Conservation (phyloP, 2,329 filamentous ascomycete genomes). For the Fusarium zealandicum region DNA sequence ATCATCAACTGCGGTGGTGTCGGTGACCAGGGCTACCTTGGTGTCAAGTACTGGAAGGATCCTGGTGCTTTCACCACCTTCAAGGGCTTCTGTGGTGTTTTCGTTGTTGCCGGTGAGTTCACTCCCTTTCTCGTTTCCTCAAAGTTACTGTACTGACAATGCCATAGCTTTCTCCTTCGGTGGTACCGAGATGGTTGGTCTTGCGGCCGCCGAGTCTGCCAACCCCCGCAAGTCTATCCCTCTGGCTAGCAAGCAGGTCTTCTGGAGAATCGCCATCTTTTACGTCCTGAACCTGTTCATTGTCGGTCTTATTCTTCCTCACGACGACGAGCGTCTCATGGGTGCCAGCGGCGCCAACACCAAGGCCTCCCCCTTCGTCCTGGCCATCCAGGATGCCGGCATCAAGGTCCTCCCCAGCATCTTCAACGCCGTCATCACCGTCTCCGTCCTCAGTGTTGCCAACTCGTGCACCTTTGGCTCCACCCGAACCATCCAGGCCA, state of each 20-base stretch:
- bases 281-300: slow-evolving; percentile 85
- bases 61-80: slow-evolving; percentile 86
- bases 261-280: slow-evolving; percentile 92
- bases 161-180: slow-evolving; percentile 68
- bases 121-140: slow-evolving; percentile 39
- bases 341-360: slow-evolving; percentile 65
- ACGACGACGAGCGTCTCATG: slow-evolving; percentile 70
- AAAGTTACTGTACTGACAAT: not conserved
- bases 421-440: slow-evolving; percentile 92
- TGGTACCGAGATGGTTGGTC: slow-evolving; percentile 77
- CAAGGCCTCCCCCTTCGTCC: slow-evolving; percentile 88
- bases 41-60: slow-evolving; percentile 75
- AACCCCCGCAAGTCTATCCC: slow-evolving; percentile 83
- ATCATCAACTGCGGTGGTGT: slow-evolving; percentile 85
- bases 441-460: slow-evolving; percentile 88
- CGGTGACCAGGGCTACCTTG: slow-evolving; percentile 77
- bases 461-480: slow-evolving; percentile 93
- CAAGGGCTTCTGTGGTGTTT: slow-evolving; percentile 79
- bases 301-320: slow-evolving; percentile 83
- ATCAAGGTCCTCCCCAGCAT: slow-evolving; percentile 83
- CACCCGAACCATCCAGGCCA: slow-evolving; percentile 85
- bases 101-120: slow-evolving; percentile 67
- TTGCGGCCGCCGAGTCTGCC: slow-evolving; percentile 78
- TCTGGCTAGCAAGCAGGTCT: slow-evolving; percentile 89
- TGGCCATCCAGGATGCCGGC: slow-evolving; percentile 84